phyloP scores from a whole-genome alignment of 106 monocot species.

The Vanilla planifolia region DNA sequence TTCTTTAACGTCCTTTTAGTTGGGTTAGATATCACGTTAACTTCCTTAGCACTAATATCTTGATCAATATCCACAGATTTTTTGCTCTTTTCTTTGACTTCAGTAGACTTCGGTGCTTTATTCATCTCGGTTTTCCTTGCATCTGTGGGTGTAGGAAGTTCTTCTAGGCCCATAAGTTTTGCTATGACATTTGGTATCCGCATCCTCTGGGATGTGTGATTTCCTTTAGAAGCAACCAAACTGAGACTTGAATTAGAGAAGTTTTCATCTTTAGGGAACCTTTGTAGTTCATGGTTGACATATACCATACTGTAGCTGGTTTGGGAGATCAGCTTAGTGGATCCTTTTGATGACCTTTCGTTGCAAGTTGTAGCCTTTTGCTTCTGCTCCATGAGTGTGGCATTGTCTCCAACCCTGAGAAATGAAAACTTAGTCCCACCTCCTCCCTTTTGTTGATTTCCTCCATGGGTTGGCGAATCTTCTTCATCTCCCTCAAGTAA shows the following conservation, averaged over 20 bases:
- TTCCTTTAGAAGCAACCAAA: conserved; percentile 8
- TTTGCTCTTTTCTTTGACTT: conserved; percentile 11
- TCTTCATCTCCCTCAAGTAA: conserved; percentile 54
- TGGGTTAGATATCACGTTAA: background rate
- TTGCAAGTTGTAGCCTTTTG: conserved; percentile 4
- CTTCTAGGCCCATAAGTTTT: conserved; percentile 83
- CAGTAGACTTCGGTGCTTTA: background rate
- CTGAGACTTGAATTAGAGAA: conserved; percentile 8
- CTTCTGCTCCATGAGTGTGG: conserved; percentile 5
- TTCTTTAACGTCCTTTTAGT: conserved; percentile 1
- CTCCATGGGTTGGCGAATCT: conserved; percentile 9
- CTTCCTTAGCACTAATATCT: conserved; percentile 2
- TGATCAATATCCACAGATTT: conserved; percentile 1
- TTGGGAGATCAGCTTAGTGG: conserved; percentile 19
- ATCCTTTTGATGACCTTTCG: conserved; percentile 19
- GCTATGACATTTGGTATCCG: conserved; percentile 78
- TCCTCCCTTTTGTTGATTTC: conserved; percentile 13
- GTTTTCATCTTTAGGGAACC: conserved; percentile 4
- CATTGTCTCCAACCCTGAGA: background rate
- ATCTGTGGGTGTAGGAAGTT: conserved; percentile 43
- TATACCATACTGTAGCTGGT: background rate
- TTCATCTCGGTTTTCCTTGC: conserved; percentile 16
- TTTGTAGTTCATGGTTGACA: conserved; percentile 6
- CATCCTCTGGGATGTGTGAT: conserved; percentile 20
- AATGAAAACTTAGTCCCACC: conserved; percentile 24